Evolutionary conservation across 495 filamentous ascomycete species (phyloP).

Genomic region (Amphirosellinia nigrospora): DNA sequence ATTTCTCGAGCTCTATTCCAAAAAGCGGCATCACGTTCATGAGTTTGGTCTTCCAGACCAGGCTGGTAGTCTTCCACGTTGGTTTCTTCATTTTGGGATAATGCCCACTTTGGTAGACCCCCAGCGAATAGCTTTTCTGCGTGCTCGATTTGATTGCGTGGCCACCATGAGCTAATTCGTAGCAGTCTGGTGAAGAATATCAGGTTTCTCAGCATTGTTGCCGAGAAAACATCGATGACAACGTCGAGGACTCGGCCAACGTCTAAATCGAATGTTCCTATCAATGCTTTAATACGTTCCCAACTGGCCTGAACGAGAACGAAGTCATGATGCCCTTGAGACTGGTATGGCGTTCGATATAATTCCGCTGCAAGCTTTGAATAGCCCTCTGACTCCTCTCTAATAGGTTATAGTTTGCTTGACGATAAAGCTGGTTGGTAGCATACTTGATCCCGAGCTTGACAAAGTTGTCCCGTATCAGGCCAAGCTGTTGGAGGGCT

Average conservation of each 20-base stretch:
- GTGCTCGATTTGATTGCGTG: conserved; percentile 60
- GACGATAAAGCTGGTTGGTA: conserved; percentile 90
- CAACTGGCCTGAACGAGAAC: conserved; percentile 41
- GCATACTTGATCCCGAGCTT: conserved; percentile 83
- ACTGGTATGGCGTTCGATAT: conserved; percentile 70
- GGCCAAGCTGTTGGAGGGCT: conserved; percentile 71
- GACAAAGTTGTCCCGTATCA: conserved; percentile 86
- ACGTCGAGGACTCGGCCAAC: conserved; percentile 94
- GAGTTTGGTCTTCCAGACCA: conserved; percentile 53
- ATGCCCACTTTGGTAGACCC: conserved; percentile 81
- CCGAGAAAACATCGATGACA: conserved; percentile 85
- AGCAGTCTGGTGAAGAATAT: conserved; percentile 93
- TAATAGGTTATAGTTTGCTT: conserved; percentile 95
- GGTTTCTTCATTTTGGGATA: conserved; percentile 76
- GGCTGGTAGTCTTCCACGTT: conserved; percentile 35
- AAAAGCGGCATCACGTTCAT: conserved; percentile 74
- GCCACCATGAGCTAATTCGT: conserved; percentile 96
- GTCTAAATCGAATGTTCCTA: conserved; percentile 92
- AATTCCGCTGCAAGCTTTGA: conserved; percentile 86
- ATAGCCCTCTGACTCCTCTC: conserved; percentile 96
- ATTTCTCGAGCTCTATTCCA: conserved; percentile 79
- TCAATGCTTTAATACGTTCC: conserved; percentile 85
- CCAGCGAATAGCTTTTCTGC: conserved; percentile 45
- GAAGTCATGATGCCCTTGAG: conserved; percentile 50
- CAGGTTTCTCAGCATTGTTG: conserved; percentile 81